Evolutionary conservation across 1,284 basidiomycete species (phyloP), one percentile per base, ranked within the genome.

Genomic region (Ustilago curta): DNA sequence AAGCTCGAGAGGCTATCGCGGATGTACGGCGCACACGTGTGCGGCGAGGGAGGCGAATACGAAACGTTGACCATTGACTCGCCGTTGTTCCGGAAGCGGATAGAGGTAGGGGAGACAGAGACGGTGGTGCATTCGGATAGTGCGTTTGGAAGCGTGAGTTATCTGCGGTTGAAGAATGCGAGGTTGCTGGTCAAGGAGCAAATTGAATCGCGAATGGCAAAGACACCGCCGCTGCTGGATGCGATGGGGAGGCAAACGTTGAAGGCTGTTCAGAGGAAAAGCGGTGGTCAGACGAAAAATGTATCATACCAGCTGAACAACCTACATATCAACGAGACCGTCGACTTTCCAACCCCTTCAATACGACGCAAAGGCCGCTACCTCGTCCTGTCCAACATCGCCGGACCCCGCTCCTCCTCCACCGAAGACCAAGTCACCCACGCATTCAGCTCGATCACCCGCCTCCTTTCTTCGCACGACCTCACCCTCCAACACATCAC

Each of bases 1-100:
- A 92, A 90, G 9, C 86, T 99, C 12, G 80, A 88, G 6, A 91
- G 89, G 69, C 88, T 99, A 73, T 92, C 95, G 84, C 81, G 86
- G 4, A 86, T 90, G 45, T 99, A 96, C 81, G 95, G 95, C 0
- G 91, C 93, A 0, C 97, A 99, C 85, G 89, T 97, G 1, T 97
- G 95, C 71, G 97, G 97, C 4, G 97, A 99, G 86, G 97, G 97
- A 3, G 97, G 97, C 2, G 97, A 99, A 87, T 99, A 98, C 84
- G 97, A 99, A 85, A 94, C 93, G 0, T 86, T 98, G 60, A 97
- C 96, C 1, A 87, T 96, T 21, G 93, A 98, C 79, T 93, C 91
- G 67, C 93, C 95, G 0, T 82, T 97, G 21, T 99, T 97, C 88
- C 93, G 92, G 76, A 88, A 88, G 50, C 88, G 89, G 12, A 91